phyloP scores from a whole-genome alignment of 495 filamentous ascomycete genomes.

The Neurospora sp. region DNA sequence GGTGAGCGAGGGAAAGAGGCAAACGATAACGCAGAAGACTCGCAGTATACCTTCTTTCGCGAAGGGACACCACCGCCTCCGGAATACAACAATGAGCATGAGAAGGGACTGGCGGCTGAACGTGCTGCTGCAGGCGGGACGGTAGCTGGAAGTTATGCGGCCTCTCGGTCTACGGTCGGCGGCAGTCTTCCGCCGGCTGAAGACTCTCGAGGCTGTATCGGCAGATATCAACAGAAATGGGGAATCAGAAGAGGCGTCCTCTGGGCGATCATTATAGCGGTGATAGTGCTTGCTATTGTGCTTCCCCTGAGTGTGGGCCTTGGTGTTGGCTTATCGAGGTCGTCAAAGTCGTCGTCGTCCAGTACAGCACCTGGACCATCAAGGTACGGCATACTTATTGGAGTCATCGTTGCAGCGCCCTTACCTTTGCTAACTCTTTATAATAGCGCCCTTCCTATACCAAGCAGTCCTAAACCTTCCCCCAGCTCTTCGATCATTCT shows the following conservation, averaged over 20 bases:
- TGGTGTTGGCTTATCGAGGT: conserved; percentile 20
- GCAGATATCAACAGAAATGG: neutral
- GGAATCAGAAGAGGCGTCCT: conserved; percentile 15
- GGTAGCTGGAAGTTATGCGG: neutral
- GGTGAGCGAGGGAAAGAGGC: neutral
- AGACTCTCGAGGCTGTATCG: neutral
- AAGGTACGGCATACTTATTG: conserved; percentile 11
- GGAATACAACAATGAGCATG: conserved; percentile 5
- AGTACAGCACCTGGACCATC: neutral
- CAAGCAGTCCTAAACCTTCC: neutral
- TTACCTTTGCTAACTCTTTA: neutral
- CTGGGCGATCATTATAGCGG: conserved; percentile 15
- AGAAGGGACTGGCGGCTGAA: conserved; percentile 5
- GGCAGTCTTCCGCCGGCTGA: neutral
- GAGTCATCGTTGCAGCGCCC: neutral
- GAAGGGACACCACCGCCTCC: conserved; percentile 24
- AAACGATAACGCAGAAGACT: neutral
- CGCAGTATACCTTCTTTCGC: conserved; percentile 28
- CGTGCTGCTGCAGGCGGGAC: neutral
- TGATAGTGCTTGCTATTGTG: conserved; percentile 19
- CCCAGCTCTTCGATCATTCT: neutral
- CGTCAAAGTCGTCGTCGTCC: neutral
- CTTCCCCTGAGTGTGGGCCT: conserved; percentile 31
- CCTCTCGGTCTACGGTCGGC: neutral
- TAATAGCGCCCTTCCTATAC: neutral